A percentile compares a stretch with the other conserved stretches of the same genome.
Conservation (phyloP, 2,329 filamentous ascomycete genomes). For the Epicoccum sorghinum region DNA sequence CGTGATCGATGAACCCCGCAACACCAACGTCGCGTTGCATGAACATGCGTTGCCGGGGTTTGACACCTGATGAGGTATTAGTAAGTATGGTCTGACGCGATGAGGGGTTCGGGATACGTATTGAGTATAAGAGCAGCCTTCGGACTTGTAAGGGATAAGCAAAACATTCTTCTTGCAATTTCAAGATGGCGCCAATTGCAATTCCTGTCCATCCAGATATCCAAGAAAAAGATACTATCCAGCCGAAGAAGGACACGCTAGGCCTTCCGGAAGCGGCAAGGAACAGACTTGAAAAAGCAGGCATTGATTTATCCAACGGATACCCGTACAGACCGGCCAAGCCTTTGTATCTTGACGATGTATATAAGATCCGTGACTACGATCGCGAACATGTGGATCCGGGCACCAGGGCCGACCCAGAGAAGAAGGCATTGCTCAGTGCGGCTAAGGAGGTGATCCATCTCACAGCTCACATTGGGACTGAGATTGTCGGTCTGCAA, state of each 20-base stretch:
- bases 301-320: constrained; percentile 71
- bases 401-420: constrained; percentile 59
- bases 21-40: constrained; percentile 21
- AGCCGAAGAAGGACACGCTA: constrained; percentile 68
- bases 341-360: constrained; percentile 73
- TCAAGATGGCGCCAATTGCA: constrained; percentile 62
- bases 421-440: constrained; percentile 48
- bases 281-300: constrained; percentile 68
- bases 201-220: constrained; percentile 61
- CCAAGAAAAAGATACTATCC: constrained; percentile 61
- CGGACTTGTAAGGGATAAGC: background rate
- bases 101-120: constrained; percentile 5
- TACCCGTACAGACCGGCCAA: constrained; percentile 73
- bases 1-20: constrained; percentile 46
- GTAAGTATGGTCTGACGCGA: constrained; percentile 13
- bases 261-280: constrained; percentile 64
- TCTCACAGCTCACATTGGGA: constrained; percentile 46
- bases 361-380: constrained; percentile 66
- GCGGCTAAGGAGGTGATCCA: constrained; percentile 52
- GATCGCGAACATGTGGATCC: constrained; percentile 44
- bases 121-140: constrained; percentile 23
- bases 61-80: constrained; percentile 19
- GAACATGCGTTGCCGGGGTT: constrained; percentile 14
- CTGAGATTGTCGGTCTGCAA: constrained; percentile 51
- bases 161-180: background rate